Evolutionary conservation across 495 filamentous ascomycete species (phyloP), one percentile per base, ranked within the genome.

Genomic region (Cairneyella variabilis): DNA sequence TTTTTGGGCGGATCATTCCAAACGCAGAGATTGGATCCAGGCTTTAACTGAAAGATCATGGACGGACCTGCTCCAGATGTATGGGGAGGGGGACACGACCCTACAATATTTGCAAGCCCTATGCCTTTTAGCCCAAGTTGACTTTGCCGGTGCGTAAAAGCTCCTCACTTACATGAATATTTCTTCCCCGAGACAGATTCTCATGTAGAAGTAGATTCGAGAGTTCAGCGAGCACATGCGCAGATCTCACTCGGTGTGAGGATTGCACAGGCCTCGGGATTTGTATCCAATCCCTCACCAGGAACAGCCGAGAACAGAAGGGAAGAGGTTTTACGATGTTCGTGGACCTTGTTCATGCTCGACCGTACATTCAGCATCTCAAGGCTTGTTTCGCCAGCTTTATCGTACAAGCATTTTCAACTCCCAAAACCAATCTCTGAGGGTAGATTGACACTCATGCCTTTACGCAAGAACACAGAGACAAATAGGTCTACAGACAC

Each of bases 331-430:
- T 11, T 43, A 6, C 10, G 51, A 25, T 53, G 51, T 27, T 22
- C 28, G 16, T 53, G 51, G 51, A 53, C 51, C 2, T 36, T 53
- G n/a, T 53, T 53, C 17, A 46, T 45, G 39, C 39, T 53, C 20
- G 51, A 53, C 20, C 51, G 51, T 3, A 53, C 51, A 7, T 53
- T 45, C 28, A 25, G 51, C 20, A 53, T 46, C n/a, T 45, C 25
- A 37, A 39, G 51, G 8, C 27, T 44, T 17, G 39, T 53, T 7
- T 45, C 51, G 3, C 51, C 51, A 20, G 36, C 41, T 8, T 17
- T 53, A 45, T 32, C 39, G 7, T 44, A 45, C 26, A 3, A 53
- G 2, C 39, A 46, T 16, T 53, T 53, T 17, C 51, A 44, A 17
- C 30, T 53, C 18, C 40, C 39, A 12, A 37, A 45, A 12, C 51